Percentiles rank a stretch among this genome's conserved stretches.
These are phyloP conservation scores for Pythium apleroticum DNA, from an alignment of 352 stramenopile genomes.

Conservation along the genomic window DNA sequence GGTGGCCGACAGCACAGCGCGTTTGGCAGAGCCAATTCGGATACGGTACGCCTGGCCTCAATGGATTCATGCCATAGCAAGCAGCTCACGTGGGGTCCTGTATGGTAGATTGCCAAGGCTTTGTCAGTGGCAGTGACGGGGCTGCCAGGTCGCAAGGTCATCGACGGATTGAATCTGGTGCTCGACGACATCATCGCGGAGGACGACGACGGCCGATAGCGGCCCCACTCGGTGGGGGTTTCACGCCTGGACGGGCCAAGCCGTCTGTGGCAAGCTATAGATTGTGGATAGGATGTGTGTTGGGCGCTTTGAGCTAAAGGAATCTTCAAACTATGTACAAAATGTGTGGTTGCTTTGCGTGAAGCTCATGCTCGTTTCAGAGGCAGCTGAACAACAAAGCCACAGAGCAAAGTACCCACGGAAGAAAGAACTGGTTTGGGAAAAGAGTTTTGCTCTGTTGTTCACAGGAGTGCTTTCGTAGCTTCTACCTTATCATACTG, in stretches of 20 bases:
- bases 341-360: too few relatives aligned
- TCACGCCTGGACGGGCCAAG: not conserved
- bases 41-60: conserved; percentile 46
- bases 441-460: conserved; percentile 50
- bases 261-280: not conserved
- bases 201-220: conserved; percentile 77
- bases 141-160: conserved; percentile 37
- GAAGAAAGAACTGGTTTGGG: conserved; percentile 8
- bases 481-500: conserved; percentile 15
- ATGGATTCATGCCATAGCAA: not conserved
- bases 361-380: too few relatives aligned
- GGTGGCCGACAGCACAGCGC: conserved; percentile 42
- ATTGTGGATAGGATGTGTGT: not conserved
- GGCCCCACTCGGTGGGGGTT: conserved; percentile 16
- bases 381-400: too few relatives aligned
- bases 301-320: not conserved
- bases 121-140: conserved; percentile 34
- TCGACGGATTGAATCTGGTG: conserved; percentile 44
- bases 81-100: not conserved
- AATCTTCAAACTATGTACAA: not conserved
- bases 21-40: conserved; percentile 47
- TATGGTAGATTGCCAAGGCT: conserved; percentile 42
- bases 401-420: too few relatives aligned
- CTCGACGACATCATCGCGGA: conserved; percentile 44
- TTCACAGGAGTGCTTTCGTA: conserved; percentile 48